phyloP scores from a whole-genome alignment of 2,329 filamentous ascomycete species.

The Colletotrichum phormii region DNA sequence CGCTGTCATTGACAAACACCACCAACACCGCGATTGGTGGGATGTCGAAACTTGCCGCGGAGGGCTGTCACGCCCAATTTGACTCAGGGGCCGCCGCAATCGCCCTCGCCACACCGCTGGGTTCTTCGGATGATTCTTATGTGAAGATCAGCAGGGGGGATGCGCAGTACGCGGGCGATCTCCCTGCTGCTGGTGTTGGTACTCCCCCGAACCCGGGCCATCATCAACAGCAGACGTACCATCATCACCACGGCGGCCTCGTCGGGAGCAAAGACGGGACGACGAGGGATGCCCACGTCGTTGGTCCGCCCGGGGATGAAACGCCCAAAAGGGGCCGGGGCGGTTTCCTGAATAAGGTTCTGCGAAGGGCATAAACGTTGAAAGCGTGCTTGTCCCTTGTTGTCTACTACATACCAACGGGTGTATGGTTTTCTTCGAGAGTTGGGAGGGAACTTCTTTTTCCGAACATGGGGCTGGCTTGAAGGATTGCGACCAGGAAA shows the following conservation, averaged over 20 bases:
- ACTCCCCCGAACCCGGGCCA: not conserved
- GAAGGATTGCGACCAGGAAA: not conserved
- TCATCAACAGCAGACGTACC: not conserved
- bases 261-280: conserved; percentile 26
- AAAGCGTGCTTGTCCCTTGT: not conserved
- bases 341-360: conserved; percentile 50
- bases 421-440: not conserved
- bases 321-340: conserved; percentile 44
- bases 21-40: conserved; percentile 39
- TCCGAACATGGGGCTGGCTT: not conserved
- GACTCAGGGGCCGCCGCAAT: conserved; percentile 35
- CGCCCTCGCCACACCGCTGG: not conserved
- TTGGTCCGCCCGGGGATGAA: conserved; percentile 25
- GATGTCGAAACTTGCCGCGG: conserved; percentile 46
- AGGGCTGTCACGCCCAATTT: conserved; percentile 40
- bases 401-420: not conserved
- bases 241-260: not conserved
- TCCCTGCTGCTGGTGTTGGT: not conserved
- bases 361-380: conserved; percentile 43
- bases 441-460: not conserved
- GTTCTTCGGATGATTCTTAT: conserved; percentile 35
- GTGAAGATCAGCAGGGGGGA: conserved; percentile 39
- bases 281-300: conserved; percentile 15
- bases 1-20: conserved; percentile 8
- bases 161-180: conserved; percentile 35